Evolutionary conservation across 2,329 filamentous ascomycete genomes (phyloP), one percentile per base, ranked within the genome.

Genomic region (Alternaria sp.): DNA sequence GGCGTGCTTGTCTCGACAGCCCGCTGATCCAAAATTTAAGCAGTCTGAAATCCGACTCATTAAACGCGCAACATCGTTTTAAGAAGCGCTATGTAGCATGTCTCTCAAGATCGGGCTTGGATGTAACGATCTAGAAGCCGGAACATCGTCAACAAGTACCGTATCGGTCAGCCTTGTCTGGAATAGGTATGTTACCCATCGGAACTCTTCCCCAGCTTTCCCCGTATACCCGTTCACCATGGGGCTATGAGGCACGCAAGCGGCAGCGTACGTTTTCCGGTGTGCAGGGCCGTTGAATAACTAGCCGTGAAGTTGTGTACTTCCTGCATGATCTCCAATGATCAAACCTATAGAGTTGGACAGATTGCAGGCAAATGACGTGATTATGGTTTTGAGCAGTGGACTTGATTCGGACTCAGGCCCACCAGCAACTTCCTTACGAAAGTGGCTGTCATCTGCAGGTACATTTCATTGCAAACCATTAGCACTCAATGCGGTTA

Each of bases 131-230:
- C 44, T 43, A 25, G 22, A 30, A 36, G 16, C 36, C 53, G 34
- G 44, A 20, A 14, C 27, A 32, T 30, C 27, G 36, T 36, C 20
- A 16, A 38, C 14, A 34, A 18, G 16, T 25, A 38, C 34, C 34
- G 52, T 32, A 9, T 54, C 14, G 11, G 38, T 16, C 25, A 20
- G 28, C 22, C 32, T 20, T 14, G 52, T 55, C 61, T 46, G 41
- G 12, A 57, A 50, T 30, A 43, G 54, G 63, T 43, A 52, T 54
- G 43, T 51, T 38, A 25, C 44, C 56, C 55, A 36, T 28, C 59
- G 62, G 64, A 59, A 58, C 2, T 22, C 32, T 51, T 44, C 38
- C 57, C 53, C 41, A 50, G 54, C 52, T 25, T 51, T 43, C 44
- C 43, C 43, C 54, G 22, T 55, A 38, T 45, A 22, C 27, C 25